A percentile compares a stretch with the other conserved stretches of the same genome.
Conservation (phyloP, 805 yeast species). For the Kurtzmaniella cleridarum region DNA sequence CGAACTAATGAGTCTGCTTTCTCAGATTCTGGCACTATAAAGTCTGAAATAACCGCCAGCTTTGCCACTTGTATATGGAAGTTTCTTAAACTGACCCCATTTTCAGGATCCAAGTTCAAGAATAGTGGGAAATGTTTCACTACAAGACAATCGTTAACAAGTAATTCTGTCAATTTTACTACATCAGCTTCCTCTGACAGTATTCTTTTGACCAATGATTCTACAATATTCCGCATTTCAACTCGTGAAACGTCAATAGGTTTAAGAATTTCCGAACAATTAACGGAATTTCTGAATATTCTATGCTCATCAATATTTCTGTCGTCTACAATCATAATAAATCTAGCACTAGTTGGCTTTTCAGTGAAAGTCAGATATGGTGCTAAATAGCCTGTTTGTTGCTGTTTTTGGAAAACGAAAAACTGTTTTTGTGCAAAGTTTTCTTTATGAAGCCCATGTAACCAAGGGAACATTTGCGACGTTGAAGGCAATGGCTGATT, state of each 20-base stretch:
- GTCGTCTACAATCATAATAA: constrained; percentile 32
- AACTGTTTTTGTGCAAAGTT: constrained; percentile 52
- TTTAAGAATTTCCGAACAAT: constrained; percentile 48
- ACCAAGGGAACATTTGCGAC: constrained; percentile 78
- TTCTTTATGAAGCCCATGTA: constrained; percentile 66
- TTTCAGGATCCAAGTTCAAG: constrained; percentile 57
- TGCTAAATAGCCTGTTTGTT: constrained; percentile 1
- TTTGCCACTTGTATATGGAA: constrained; percentile 86
- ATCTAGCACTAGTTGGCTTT: constrained; percentile 28
- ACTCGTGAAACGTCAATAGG: constrained; percentile 39
- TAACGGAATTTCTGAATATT: constrained; percentile 49
- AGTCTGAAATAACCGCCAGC: constrained; percentile 66
- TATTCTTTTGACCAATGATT: constrained; percentile 2
- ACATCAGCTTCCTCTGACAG: constrained; percentile 11
- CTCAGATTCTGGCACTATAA: constrained; percentile 38
- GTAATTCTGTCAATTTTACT: constrained; percentile 16
- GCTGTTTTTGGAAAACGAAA: constrained; percentile 27
- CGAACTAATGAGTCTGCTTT: constrained; percentile 15
- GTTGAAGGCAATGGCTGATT: constrained; percentile 52
- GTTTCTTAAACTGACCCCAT: constrained; percentile 74
- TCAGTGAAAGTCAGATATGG: constrained; percentile 2
- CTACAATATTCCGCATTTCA: constrained; percentile 20
- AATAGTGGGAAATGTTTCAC: constrained; percentile 48
- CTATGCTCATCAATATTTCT: constrained; percentile 2
- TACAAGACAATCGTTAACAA: constrained; percentile 38